Conservation (phyloP, 2,329 filamentous ascomycete genomes). For the Diplocarpon mali region DNA sequence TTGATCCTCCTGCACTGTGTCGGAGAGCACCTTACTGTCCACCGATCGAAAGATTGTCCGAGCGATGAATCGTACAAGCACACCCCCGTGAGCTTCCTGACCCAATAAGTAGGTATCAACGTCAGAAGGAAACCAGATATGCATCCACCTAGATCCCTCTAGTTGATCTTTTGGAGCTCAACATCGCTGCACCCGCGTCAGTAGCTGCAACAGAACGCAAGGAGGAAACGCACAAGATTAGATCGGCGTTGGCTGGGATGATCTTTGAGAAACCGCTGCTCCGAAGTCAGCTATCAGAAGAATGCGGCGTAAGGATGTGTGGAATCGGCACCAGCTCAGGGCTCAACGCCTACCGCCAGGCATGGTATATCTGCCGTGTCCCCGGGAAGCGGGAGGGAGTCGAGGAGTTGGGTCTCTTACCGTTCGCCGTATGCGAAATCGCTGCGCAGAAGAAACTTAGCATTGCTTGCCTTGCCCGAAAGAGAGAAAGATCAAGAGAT, state of each 20-base stretch:
- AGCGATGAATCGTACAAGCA: background rate
- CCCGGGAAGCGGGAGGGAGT: background rate
- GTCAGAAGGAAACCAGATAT: slow-evolving; percentile 5
- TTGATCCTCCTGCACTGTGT: background rate
- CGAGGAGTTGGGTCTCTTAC: slow-evolving; percentile 32
- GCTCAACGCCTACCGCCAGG: slow-evolving; percentile 1
- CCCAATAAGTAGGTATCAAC: slow-evolving; percentile 2
- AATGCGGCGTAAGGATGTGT: background rate
- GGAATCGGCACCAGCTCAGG: background rate
- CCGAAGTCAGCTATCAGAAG: slow-evolving; percentile 7
- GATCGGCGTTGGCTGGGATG: slow-evolving; percentile 63
- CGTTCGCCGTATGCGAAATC: slow-evolving; percentile 54
- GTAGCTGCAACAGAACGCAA: slow-evolving; percentile 1
- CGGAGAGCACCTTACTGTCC: slow-evolving; percentile 1
- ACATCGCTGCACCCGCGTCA: slow-evolving; percentile 44
- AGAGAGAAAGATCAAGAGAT: background rate
- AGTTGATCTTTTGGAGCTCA: slow-evolving; percentile 53
- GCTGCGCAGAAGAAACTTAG: slow-evolving; percentile 29
- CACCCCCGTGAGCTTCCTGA: no score
- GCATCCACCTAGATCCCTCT: slow-evolving; percentile 13
- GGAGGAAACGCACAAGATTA: slow-evolving; percentile 64
- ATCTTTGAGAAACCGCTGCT: slow-evolving; percentile 64
- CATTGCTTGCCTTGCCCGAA: slow-evolving; percentile 1
- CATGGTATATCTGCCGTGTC: background rate
- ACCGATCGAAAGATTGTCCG: background rate